These are phyloP conservation scores for Davidsoniella virescens DNA, from an alignment of 2,329 filamentous ascomycete species.

Conservation along the genomic window DNA sequence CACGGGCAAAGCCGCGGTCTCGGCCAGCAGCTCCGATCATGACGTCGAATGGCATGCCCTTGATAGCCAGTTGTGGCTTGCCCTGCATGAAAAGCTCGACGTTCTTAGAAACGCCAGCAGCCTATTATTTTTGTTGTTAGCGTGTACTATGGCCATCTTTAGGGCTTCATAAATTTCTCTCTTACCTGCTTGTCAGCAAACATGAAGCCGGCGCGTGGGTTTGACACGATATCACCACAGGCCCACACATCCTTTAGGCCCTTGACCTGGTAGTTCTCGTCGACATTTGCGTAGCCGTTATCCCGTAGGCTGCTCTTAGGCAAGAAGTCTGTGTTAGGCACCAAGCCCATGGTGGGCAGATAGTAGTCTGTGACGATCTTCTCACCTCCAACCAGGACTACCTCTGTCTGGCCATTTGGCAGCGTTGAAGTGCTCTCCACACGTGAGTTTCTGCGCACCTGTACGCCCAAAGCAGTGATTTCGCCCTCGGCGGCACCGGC, in stretches of 20 bases:
- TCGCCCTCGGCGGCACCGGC: conserved; percentile 28
- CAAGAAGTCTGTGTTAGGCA: conserved; percentile 38
- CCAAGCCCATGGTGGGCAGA: conserved; percentile 37
- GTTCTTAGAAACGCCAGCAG: conserved; percentile 36
- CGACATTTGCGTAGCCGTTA: conserved; percentile 29
- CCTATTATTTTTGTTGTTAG: conserved; percentile 18
- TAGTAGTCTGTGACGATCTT: conserved; percentile 38
- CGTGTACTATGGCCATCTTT: not conserved
- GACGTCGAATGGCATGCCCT: conserved; percentile 32
- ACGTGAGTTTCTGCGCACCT: conserved; percentile 26
- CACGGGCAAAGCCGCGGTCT: conserved; percentile 32
- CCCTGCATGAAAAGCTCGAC: conserved; percentile 31
- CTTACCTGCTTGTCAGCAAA: conserved; percentile 39
- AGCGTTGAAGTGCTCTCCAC: conserved; percentile 23
- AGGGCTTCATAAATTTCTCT: not conserved
- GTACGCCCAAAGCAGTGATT: conserved; percentile 37
- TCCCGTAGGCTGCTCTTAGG: conserved; percentile 28
- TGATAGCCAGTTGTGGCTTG: conserved; percentile 28
- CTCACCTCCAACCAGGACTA: conserved; percentile 30
- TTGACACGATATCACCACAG: conserved; percentile 35
- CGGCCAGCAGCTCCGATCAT: conserved; percentile 33
- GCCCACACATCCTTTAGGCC: conserved; percentile 33
- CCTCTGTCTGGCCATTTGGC: conserved; percentile 30
- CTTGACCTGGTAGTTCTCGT: conserved; percentile 34
- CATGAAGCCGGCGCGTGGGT: conserved; percentile 40